Percentiles rank a stretch among this genome's conserved stretches.
Conservation (phyloP, 1,139 yeast genomes). For the Lipomyces yarrowii region DNA sequence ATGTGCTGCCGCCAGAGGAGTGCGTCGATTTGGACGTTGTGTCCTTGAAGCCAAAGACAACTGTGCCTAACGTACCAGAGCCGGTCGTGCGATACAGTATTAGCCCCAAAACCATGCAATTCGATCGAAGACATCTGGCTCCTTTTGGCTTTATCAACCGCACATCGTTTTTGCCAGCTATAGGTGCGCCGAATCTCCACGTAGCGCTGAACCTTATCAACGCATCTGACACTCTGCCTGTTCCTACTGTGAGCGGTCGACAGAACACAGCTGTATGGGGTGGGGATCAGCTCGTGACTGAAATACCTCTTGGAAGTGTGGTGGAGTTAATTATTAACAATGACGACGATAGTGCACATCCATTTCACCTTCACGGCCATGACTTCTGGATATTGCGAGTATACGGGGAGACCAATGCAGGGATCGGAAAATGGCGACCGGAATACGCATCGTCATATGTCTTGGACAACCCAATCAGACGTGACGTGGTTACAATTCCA, state of each 20-base stretch:
- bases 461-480: conserved; percentile 62
- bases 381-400: conserved; percentile 52
- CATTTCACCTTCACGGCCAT: conserved; percentile 64
- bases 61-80: conserved; percentile 26
- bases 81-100: conserved; percentile 33
- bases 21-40: neutral
- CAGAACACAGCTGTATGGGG: conserved; percentile 34
- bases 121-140: conserved; percentile 34
- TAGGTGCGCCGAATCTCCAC: conserved; percentile 38
- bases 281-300: conserved; percentile 35
- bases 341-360: conserved; percentile 68
- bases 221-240: conserved; percentile 33
- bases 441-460: conserved; percentile 51
- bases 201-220: conserved; percentile 34
- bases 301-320: conserved; percentile 56
- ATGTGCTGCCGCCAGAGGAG: neutral
- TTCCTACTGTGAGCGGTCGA: conserved; percentile 33
- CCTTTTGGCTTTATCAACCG: conserved; percentile 37
- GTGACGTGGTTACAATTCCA: conserved; percentile 62
- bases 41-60: conserved; percentile 10
- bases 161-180: conserved; percentile 36
- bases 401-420: conserved; percentile 63
- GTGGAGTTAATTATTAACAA: conserved; percentile 67
- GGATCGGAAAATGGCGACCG: conserved; percentile 49
- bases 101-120: conserved; percentile 33